These are phyloP conservation scores for Backusella tarrabulga DNA, from an alignment of 192 early-diverging fungal genomes.

Conservation along the genomic window DNA sequence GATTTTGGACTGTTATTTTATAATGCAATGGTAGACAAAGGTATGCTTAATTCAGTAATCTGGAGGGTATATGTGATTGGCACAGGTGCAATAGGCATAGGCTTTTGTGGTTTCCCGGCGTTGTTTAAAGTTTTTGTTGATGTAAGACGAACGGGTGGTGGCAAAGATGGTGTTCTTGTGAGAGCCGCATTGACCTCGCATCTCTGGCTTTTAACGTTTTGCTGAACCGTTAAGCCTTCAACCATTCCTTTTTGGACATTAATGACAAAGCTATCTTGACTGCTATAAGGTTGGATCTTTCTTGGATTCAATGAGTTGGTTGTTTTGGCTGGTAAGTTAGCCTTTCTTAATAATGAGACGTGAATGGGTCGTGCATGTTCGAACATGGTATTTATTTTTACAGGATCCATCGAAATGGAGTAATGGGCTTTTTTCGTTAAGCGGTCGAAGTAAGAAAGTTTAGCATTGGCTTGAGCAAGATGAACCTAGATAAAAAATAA, in stretches of 20 bases:
- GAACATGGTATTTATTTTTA: constrained; percentile 28
- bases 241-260: constrained; percentile 26
- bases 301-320: not conserved
- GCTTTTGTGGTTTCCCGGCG: not conserved
- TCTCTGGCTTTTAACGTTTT: constrained; percentile 5
- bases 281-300: constrained; percentile 1
- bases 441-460: constrained; percentile 24
- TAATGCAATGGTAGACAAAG: constrained; percentile 25
- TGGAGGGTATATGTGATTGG: constrained; percentile 28
- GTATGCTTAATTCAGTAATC: constrained; percentile 29
- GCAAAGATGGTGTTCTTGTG: constrained; percentile 11
- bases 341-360: constrained; percentile 18
- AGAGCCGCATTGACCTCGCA: constrained; percentile 27
- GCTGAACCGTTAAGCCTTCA: constrained; percentile 17
- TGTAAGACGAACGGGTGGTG: not conserved
- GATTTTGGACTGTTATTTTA: not conserved
- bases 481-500: constrained; percentile 19
- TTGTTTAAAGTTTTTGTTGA: not conserved
- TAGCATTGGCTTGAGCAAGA: constrained; percentile 24
- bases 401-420: constrained; percentile 28
- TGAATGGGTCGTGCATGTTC: constrained; percentile 32
- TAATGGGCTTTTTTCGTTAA: constrained; percentile 22
- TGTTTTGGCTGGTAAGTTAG: not conserved
- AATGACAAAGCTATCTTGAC: constrained; percentile 19
- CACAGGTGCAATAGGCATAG: not conserved